Conservation (phyloP, 164 flowering plant genomes). For the Hamamelis virginiana region DNA sequence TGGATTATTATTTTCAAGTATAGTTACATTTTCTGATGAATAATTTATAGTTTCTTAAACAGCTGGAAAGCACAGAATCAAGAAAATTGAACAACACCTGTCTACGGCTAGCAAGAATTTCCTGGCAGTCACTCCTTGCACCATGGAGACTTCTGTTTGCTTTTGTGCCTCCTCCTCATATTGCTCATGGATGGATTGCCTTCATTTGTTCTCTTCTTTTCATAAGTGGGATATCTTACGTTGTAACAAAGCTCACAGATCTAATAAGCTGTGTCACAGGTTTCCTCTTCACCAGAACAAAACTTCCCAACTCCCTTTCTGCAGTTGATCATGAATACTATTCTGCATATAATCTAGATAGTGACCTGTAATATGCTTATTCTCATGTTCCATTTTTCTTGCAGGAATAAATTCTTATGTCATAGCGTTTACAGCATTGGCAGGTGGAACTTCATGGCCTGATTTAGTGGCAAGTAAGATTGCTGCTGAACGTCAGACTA, state of each 20-base stretch:
- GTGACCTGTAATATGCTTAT: background rate
- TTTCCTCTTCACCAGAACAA: slow-evolving; percentile 14
- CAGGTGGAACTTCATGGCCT: slow-evolving; percentile 97
- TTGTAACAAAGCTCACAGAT: slow-evolving; percentile 75
- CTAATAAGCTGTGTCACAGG: slow-evolving; percentile 95
- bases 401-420: slow-evolving; percentile 88
- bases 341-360: background rate
- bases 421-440: slow-evolving; percentile 91
- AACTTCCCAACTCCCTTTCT: background rate
- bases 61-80: slow-evolving; percentile 63
- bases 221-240: slow-evolving; percentile 80
- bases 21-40: slow-evolving; percentile 6
- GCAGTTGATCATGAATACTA: background rate
- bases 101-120: slow-evolving; percentile 41
- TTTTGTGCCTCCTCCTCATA: slow-evolving; percentile 74
- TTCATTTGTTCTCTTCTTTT: slow-evolving; percentile 78
- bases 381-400: background rate
- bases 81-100: slow-evolving; percentile 40
- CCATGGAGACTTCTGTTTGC: slow-evolving; percentile 92
- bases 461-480: slow-evolving; percentile 96
- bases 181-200: slow-evolving; percentile 93
- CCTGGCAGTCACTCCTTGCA: slow-evolving; percentile 57
- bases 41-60: slow-evolving; percentile 21
- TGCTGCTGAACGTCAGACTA: slow-evolving; percentile 90
- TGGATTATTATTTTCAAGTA: background rate